These are phyloP conservation scores for Colletotrichum karsti DNA, from an alignment of 2,329 filamentous ascomycete genomes.

Conservation along the genomic window DNA sequence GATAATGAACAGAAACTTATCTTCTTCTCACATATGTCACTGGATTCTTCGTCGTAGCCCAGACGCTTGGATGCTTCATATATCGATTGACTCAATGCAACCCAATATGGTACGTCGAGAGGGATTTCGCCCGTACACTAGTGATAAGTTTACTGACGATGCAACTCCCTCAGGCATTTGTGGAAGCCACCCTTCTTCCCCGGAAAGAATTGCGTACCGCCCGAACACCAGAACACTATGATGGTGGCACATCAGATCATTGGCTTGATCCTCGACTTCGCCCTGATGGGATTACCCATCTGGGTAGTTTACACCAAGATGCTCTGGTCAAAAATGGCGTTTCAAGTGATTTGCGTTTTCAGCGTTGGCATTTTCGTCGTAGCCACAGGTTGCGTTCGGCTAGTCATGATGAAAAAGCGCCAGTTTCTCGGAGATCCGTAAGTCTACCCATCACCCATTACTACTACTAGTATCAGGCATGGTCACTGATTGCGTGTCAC, in stretches of 20 bases:
- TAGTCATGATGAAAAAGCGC: constrained; percentile 39
- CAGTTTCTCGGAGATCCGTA: constrained; percentile 40
- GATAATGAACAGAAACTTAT: neutral
- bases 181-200: constrained; percentile 31
- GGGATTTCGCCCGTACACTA: neutral
- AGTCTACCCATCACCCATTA: constrained; percentile 18
- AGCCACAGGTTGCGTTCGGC: constrained; percentile 44
- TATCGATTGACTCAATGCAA: constrained; percentile 29
- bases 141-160: too few species aligned
- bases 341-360: constrained; percentile 46
- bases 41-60: constrained; percentile 18
- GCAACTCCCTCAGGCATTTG: constrained; percentile 32
- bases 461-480: too few species aligned
- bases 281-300: constrained; percentile 42
- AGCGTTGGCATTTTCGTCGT: constrained; percentile 45
- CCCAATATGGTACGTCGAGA: neutral
- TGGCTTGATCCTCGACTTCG: constrained; percentile 42
- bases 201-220: constrained; percentile 35
- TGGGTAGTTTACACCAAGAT: constrained; percentile 46
- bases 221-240: constrained; percentile 35
- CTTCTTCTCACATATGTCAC: constrained; percentile 17
- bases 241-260: constrained; percentile 41
- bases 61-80: constrained; percentile 27
- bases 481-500: too few species aligned
- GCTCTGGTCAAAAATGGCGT: constrained; percentile 40